phyloP scores from a whole-genome alignment of 306 rosid genomes.

The Cucurbita pepo region DNA sequence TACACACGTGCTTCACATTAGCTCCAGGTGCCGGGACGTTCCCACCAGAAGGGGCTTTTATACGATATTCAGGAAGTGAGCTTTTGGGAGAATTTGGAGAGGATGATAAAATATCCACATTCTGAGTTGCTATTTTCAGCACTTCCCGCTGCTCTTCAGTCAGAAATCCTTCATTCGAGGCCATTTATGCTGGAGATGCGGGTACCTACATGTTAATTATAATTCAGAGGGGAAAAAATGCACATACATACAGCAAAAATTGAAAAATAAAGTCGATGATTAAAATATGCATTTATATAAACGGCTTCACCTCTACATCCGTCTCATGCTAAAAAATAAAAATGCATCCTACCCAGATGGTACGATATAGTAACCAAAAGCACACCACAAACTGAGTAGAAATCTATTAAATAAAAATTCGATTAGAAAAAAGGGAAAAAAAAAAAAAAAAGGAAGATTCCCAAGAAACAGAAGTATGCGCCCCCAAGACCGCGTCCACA shows the following conservation, averaged over 20 bases:
- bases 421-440: background rate
- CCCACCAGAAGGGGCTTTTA: conserved; percentile 71
- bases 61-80: conserved; percentile 53
- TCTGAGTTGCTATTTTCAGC: conserved; percentile 57
- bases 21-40: conserved; percentile 64
- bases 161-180: conserved; percentile 80
- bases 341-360: background rate
- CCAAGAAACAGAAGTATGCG: background rate
- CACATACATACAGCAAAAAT: background rate
- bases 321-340: background rate
- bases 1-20: conserved; percentile 68
- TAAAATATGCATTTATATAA: background rate
- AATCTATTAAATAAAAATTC: background rate
- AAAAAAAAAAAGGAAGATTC: background rate
- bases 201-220: background rate
- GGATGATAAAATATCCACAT: conserved; percentile 59
- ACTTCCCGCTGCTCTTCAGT: conserved; percentile 77
- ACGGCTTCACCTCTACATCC: background rate
- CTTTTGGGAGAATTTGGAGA: conserved; percentile 85
- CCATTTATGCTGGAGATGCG: conserved; percentile 29
- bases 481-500: background rate
- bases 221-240: background rate
- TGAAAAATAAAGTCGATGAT: background rate
- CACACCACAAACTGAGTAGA: background rate
- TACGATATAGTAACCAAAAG: background rate